These are phyloP conservation scores for Colletotrichum siamense DNA, from an alignment of 2,329 filamentous ascomycete species.

Conservation along the genomic window DNA sequence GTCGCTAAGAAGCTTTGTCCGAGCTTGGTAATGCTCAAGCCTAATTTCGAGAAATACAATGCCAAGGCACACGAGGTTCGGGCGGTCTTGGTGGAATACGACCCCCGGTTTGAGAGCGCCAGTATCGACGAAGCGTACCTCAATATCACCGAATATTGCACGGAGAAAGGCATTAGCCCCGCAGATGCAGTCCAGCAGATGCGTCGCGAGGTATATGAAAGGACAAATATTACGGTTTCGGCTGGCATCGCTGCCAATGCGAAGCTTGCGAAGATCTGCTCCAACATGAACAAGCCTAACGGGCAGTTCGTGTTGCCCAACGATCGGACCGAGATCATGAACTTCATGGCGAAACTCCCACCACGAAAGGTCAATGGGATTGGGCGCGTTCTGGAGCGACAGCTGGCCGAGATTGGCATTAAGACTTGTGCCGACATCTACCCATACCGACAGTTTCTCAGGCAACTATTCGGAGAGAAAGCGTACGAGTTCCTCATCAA, in stretches of 20 bases:
- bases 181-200: conserved; percentile 80
- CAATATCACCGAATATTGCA: conserved; percentile 89
- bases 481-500: conserved; percentile 85
- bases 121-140: conserved; percentile 97
- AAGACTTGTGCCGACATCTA: conserved; percentile 91
- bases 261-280: conserved; percentile 92
- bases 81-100: conserved; percentile 83
- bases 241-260: conserved; percentile 95
- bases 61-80: conserved; percentile 90
- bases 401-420: conserved; percentile 86
- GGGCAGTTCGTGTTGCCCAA: conserved; percentile 82
- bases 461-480: conserved; percentile 88
- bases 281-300: conserved; percentile 95
- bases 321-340: conserved; percentile 77
- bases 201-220: conserved; percentile 76
- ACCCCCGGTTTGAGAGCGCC: conserved; percentile 88
- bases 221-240: conserved; percentile 85
- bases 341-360: conserved; percentile 83
- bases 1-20: conserved; percentile 95
- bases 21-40: conserved; percentile 78
- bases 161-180: conserved; percentile 69
- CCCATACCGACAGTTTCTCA: conserved; percentile 72
- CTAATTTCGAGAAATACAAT: conserved; percentile 90
- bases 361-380: conserved; percentile 94
- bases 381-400: conserved; percentile 91